Evolutionary conservation across 805 yeast genomes (phyloP).

Genomic region (Wickerhamiella occidentalis): DNA sequence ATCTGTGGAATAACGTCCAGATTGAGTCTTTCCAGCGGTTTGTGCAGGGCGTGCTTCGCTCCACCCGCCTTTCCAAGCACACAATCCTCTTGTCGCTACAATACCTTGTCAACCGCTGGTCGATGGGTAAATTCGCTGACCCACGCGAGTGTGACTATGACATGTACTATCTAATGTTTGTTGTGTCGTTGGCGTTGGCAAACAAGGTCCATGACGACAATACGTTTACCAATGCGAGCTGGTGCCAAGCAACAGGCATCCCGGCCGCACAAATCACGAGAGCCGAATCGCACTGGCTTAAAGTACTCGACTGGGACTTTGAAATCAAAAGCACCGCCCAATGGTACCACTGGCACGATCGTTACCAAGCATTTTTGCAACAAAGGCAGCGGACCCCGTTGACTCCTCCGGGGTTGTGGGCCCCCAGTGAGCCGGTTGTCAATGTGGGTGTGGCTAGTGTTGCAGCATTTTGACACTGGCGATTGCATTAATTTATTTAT

Average conservation of each 20-base stretch:
- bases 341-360: conserved; percentile 10
- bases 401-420: conserved; percentile 5
- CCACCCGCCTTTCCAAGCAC: conserved; percentile 77
- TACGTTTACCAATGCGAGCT: conserved; percentile 86
- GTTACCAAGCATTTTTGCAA: neutral
- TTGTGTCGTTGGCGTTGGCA: conserved; percentile 65
- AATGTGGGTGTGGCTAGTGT: neutral
- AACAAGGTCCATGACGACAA: conserved; percentile 94
- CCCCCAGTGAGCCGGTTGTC: neutral
- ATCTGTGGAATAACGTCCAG: conserved; percentile 26
- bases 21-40: conserved; percentile 42
- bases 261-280: conserved; percentile 45
- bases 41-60: conserved; percentile 57
- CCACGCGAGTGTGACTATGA: conserved; percentile 22
- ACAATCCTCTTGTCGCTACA: conserved; percentile 72
- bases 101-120: conserved; percentile 55
- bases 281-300: conserved; percentile 61
- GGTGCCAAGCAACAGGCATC: conserved; percentile 93
- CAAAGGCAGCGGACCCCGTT: neutral
- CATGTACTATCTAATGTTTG: conserved; percentile 39
- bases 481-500: conserved; percentile 4
- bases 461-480: conserved; percentile 1
- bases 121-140: conserved; percentile 30
- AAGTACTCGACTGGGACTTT: conserved; percentile 3
- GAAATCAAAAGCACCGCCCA: neutral